Conservation (phyloP, 2,329 filamentous ascomycete species). For the Paraconiothyrium brasiliense region DNA sequence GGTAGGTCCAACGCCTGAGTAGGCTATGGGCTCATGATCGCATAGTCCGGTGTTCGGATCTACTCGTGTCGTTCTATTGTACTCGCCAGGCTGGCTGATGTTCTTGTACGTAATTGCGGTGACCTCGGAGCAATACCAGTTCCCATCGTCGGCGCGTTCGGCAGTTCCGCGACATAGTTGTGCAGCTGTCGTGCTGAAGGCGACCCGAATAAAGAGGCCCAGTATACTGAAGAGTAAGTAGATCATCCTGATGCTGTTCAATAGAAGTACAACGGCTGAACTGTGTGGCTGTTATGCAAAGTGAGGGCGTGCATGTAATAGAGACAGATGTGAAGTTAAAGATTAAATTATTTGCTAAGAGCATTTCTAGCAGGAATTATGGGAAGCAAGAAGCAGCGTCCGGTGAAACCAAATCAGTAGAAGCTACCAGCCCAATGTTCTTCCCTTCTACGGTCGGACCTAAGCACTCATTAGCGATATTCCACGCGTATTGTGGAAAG, state of each 20-base stretch:
- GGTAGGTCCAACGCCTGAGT: constrained; percentile 68
- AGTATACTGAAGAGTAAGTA: constrained; percentile 26
- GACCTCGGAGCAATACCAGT: constrained; percentile 73
- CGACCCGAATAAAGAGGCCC: constrained; percentile 22
- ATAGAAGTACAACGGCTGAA: background rate
- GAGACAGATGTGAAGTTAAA: background rate
- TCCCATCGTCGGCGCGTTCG: constrained; percentile 57
- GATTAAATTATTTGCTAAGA: background rate
- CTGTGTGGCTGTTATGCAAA: background rate
- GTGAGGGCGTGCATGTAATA: background rate
- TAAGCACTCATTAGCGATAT: background rate
- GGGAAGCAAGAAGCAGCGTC: background rate
- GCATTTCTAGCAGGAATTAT: background rate
- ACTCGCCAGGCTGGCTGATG: constrained; percentile 68
- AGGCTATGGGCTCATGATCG: constrained; percentile 60
- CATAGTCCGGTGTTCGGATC: constrained; percentile 65
- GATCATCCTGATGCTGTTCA: constrained; percentile 30
- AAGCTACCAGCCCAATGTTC: background rate
- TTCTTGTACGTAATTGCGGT: constrained; percentile 73
- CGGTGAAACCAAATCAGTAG: background rate
- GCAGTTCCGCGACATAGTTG: constrained; percentile 48
- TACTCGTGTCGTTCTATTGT: constrained; percentile 72
- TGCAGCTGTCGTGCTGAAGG: constrained; percentile 36
- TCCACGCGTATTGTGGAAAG: background rate
- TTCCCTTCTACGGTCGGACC: background rate